Percentiles rank a stretch among this genome's conserved stretches.
Evolutionary conservation across 352 stramenopile genomes (phyloP).

Genomic region (Pythium aphanidermatum): DNA sequence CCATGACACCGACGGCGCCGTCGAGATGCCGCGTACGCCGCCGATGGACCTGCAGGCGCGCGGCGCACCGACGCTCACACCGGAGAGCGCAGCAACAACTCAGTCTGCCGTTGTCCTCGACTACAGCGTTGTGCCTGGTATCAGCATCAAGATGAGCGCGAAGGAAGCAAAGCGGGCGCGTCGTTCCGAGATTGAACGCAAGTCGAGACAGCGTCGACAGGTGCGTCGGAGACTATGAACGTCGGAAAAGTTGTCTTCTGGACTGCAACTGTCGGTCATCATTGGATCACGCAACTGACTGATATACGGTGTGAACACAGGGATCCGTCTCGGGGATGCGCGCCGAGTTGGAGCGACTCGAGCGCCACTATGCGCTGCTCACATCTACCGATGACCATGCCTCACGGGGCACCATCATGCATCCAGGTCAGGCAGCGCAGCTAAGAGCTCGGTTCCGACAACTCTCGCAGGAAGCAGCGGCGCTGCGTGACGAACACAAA

Average conservation of each 20-base stretch:
- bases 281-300: too few species aligned
- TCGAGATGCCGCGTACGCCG: background rate
- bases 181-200: conserved; percentile 56
- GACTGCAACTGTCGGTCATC: too few species aligned
- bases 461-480: conserved; percentile 33
- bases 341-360: conserved; percentile 41
- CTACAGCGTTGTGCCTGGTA: conserved; percentile 10
- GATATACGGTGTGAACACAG: conserved; percentile 14
- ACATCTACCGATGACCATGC: conserved; percentile 10
- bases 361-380: conserved; percentile 37
- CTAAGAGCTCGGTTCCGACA: conserved; percentile 30
- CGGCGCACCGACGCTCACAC: conserved; percentile 7
- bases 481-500: conserved; percentile 43
- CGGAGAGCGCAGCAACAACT: background rate
- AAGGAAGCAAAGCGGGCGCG: conserved; percentile 28
- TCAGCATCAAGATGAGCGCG: conserved; percentile 10
- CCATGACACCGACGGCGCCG: background rate
- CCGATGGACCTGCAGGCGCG: background rate
- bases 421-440: conserved; percentile 20
- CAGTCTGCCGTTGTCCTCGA: background rate
- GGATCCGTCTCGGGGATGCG: conserved; percentile 43
- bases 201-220: conserved; percentile 45
- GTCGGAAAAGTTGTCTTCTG: too few species aligned
- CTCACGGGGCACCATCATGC: conserved; percentile 23
- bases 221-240: conserved; percentile 5